Evolutionary conservation across 306 rosid genomes (phyloP).

Genomic region (Vicia faba): DNA sequence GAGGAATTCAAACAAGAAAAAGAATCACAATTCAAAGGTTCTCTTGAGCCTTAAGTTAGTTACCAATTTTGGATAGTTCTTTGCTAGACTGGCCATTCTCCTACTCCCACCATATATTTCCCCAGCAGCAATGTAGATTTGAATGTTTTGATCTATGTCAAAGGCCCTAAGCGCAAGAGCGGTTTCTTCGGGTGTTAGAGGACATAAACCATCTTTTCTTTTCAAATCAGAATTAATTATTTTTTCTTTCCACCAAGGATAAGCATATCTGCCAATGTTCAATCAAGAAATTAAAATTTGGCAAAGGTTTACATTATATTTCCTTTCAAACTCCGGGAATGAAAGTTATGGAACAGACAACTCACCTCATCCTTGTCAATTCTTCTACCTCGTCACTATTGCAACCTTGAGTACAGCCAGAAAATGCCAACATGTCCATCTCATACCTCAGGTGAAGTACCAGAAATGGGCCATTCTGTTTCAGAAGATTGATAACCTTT

Average conservation of each 20-base stretch:
- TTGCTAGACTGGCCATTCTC: conserved; percentile 76
- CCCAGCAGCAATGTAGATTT: conserved; percentile 91
- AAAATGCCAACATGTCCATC: conserved; percentile 97
- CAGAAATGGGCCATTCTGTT: conserved; percentile 78
- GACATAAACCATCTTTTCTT: conserved; percentile 91
- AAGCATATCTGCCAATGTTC: conserved; percentile 55
- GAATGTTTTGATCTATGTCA: conserved; percentile 72
- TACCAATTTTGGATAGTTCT: conserved; percentile 78
- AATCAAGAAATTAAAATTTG: conserved; percentile 14
- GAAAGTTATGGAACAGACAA: conserved; percentile 32
- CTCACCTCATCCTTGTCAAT: conserved; percentile 91
- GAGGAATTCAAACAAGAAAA: conserved; percentile 17
- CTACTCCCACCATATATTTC: conserved; percentile 53
- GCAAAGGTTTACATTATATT: not conserved
- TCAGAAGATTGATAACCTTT: conserved; percentile 76
- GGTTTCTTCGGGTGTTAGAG: conserved; percentile 95
- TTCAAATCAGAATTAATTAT: conserved; percentile 81
- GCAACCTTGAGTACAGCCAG: conserved; percentile 93
- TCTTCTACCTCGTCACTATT: conserved; percentile 84
- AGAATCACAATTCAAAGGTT: conserved; percentile 2
- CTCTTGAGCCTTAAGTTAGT: conserved; percentile 30
- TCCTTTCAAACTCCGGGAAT: not conserved
- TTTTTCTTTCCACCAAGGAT: conserved; percentile 98
- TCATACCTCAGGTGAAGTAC: conserved; percentile 94
- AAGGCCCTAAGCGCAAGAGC: conserved; percentile 78